Conservation (phyloP, 1,284 basidiomycete species). For the Malassezia caprae region DNA sequence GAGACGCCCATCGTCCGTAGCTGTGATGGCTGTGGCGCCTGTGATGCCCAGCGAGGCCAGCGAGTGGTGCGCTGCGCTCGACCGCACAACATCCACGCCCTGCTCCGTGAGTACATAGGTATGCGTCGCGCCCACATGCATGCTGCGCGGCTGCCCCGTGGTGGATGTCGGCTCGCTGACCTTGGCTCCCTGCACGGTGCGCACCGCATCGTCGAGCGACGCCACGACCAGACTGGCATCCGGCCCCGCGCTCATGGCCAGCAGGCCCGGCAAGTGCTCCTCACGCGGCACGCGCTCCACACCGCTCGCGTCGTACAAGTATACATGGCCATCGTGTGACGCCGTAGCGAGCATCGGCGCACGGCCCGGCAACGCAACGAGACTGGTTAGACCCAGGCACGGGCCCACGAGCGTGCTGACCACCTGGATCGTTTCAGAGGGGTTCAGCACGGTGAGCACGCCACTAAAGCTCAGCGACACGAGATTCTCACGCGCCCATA, state of each 20-base stretch:
- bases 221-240: not conserved
- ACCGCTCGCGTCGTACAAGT: not conserved
- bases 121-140: conserved; percentile 18
- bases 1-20: conserved; percentile 50
- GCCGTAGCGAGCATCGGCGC: not conserved
- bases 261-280: not conserved
- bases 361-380: not conserved
- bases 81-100: conserved; percentile 55
- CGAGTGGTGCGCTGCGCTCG: conserved; percentile 1
- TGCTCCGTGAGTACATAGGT: conserved; percentile 62
- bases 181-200: not conserved
- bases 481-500: conserved; percentile 61
- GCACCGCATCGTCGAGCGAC: conserved; percentile 13
- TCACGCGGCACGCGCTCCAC: not conserved
- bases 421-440: conserved; percentile 48
- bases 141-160: conserved; percentile 59
- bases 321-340: conserved; percentile 16
- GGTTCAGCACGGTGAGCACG: conserved; percentile 58
- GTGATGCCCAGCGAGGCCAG: not conserved
- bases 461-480: conserved; percentile 78
- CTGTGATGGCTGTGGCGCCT: conserved; percentile 51
- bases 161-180: not conserved
- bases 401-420: not conserved
- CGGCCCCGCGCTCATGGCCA: not conserved
- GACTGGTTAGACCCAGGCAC: not conserved